A percentile compares a stretch with the other conserved stretches of the same genome.
phyloP scores from a whole-genome alignment of 805 yeast genomes.

The Yamadazyma olivae region DNA sequence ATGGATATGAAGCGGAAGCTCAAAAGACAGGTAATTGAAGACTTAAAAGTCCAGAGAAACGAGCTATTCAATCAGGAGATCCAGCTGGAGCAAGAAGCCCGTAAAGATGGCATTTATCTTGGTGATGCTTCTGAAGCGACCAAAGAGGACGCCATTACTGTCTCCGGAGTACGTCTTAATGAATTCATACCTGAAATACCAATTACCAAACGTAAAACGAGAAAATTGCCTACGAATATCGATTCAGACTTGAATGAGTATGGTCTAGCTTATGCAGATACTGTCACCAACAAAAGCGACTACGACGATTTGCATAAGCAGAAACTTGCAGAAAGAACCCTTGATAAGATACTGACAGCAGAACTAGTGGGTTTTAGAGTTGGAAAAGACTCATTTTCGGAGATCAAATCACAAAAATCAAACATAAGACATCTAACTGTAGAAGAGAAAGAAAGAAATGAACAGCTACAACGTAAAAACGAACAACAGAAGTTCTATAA shows the following conservation, averaged over 20 bases:
- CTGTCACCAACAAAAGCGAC: conserved; percentile 24
- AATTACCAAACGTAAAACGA: conserved; percentile 15
- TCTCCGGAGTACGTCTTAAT: conserved; percentile 15
- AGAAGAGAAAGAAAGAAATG: conserved; percentile 26
- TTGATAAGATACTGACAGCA: conserved; percentile 21
- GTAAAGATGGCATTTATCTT: conserved; percentile 32
- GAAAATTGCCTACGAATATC: conserved; percentile 29
- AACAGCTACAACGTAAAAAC: conserved; percentile 19
- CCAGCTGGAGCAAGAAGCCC: conserved; percentile 13
- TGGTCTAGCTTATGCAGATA: conserved; percentile 30
- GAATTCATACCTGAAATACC: conserved; percentile 20
- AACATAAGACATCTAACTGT: conserved; percentile 18
- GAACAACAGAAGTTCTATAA: conserved; percentile 25
- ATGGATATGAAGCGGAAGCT: conserved; percentile 34
- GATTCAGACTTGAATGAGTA: conserved; percentile 36
- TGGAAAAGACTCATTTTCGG: conserved; percentile 22
- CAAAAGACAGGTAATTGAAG: conserved; percentile 31
- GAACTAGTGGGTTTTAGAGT: conserved; percentile 36
- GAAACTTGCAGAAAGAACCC: conserved; percentile 15
- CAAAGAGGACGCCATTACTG: background rate
- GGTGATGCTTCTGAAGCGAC: conserved; percentile 17
- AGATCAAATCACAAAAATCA: background rate
- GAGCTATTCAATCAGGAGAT: conserved; percentile 10
- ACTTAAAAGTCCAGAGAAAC: conserved; percentile 17
- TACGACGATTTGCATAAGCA: conserved; percentile 21